Percentiles rank a stretch among this genome's conserved stretches.
These are phyloP conservation scores for Cicer arietinum DNA, from an alignment of 306 rosid genomes.

Conservation along the genomic window DNA sequence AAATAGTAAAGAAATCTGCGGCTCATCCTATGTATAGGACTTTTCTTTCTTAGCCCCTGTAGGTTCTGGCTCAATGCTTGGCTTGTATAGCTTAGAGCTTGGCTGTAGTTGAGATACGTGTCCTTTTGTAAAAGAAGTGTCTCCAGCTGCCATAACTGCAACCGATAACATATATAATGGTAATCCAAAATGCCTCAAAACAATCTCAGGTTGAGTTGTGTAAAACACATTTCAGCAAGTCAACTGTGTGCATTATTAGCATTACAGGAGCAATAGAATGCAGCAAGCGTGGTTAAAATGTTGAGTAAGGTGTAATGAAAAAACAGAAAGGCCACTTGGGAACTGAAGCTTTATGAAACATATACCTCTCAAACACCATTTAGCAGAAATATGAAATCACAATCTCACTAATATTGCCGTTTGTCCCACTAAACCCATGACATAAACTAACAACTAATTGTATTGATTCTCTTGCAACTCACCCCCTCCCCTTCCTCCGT, in stretches of 20 bases:
- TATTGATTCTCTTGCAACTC: background rate
- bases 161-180: slow-evolving; percentile 27
- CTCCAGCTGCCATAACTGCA: slow-evolving; percentile 97
- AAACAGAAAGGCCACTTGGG: slow-evolving; percentile 36
- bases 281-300: slow-evolving; percentile 39
- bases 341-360: slow-evolving; percentile 12
- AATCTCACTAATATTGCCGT: slow-evolving; percentile 8
- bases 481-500: background rate
- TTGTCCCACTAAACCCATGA: background rate
- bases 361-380: slow-evolving; percentile 9
- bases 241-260: slow-evolving; percentile 40
- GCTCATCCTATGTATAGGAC: slow-evolving; percentile 78
- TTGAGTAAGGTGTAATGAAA: slow-evolving; percentile 9
- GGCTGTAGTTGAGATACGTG: slow-evolving; percentile 94
- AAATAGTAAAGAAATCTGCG: slow-evolving; percentile 69
- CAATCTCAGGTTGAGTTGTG: slow-evolving; percentile 44
- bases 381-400: background rate
- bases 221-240: slow-evolving; percentile 41
- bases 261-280: slow-evolving; percentile 35
- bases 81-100: slow-evolving; percentile 98
- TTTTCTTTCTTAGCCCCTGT: slow-evolving; percentile 78
- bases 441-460: slow-evolving; percentile 6
- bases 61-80: slow-evolving; percentile 98
- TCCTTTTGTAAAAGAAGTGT: slow-evolving; percentile 93
- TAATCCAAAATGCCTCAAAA: slow-evolving; percentile 42